Evolutionary conservation across 108 stramenopile species (phyloP).

Genomic region (Thalassiosira profunda): DNA sequence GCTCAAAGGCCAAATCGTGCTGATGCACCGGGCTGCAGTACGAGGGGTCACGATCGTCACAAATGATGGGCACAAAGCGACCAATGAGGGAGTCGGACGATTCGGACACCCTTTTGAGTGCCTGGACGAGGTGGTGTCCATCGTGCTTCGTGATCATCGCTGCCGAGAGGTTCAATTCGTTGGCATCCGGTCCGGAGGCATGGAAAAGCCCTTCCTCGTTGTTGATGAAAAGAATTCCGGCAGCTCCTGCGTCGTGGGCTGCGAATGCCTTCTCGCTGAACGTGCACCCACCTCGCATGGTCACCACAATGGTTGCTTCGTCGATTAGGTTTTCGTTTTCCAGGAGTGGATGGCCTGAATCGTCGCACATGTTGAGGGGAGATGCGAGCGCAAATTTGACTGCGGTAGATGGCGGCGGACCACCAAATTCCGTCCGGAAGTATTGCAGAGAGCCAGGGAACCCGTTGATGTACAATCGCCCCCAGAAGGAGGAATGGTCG

Average conservation of each 20-base stretch:
- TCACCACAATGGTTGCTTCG: conserved; percentile 20
- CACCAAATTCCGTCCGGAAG: conserved; percentile 54
- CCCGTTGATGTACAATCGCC: conserved; percentile 42
- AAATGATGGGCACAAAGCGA: conserved; percentile 12
- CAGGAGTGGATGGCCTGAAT: conserved; percentile 5
- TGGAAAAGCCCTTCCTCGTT: conserved; percentile 28
- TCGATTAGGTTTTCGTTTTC: conserved; percentile 16
- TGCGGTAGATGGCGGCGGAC: conserved; percentile 6
- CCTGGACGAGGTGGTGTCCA: conserved; percentile 21
- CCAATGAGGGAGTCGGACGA: neutral
- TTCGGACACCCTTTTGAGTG: neutral
- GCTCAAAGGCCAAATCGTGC: conserved; percentile 5
- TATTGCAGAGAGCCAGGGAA: conserved; percentile 42
- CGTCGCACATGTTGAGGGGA: conserved; percentile 42
- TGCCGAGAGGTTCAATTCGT: conserved; percentile 17
- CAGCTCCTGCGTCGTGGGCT: conserved; percentile 29
- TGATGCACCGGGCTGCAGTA: conserved; percentile 21
- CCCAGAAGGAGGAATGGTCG: conserved; percentile 37
- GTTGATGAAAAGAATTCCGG: conserved; percentile 38
- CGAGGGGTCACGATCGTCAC: conserved; percentile 4
- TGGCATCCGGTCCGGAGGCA: conserved; percentile 24
- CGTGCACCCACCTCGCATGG: conserved; percentile 30
- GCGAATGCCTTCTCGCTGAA: conserved; percentile 40
- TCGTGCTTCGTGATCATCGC: conserved; percentile 29
- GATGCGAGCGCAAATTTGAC: conserved; percentile 35